Conservation (phyloP, 2,329 filamentous ascomycete genomes). For the Epichloe glyceriae region DNA sequence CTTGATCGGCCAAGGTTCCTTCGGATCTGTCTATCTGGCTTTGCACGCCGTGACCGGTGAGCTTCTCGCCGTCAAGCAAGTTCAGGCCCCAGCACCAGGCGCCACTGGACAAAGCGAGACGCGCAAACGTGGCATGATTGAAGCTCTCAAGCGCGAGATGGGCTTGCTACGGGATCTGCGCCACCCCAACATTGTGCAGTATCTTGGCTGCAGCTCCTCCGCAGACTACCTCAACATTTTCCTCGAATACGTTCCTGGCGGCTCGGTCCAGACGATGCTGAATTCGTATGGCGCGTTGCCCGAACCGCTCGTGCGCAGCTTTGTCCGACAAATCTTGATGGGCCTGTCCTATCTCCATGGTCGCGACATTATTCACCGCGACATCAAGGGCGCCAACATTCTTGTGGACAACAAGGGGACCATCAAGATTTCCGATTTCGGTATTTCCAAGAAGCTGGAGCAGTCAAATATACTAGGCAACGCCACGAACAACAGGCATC, state of each 20-base stretch:
- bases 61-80: conserved; percentile 96
- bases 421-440: conserved; percentile 98
- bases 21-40: conserved; percentile 89
- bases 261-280: conserved; percentile 95
- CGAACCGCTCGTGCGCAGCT: conserved; percentile 88
- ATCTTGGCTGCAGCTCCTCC: conserved; percentile 87
- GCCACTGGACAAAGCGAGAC: conserved; percentile 71
- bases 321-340: conserved; percentile 87
- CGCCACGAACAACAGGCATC: conserved; percentile 53
- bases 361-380: conserved; percentile 91
- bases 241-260: conserved; percentile 95
- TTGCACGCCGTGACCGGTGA: conserved; percentile 93
- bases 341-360: conserved; percentile 89
- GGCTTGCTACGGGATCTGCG: conserved; percentile 84
- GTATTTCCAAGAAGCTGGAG: conserved; percentile 95
- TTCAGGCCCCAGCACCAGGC: conserved; percentile 72
- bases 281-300: conserved; percentile 94
- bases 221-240: conserved; percentile 96
- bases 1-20: conserved; percentile 91
- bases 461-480: conserved; percentile 69
- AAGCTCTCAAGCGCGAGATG: conserved; percentile 93
- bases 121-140: conserved; percentile 96
- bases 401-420: conserved; percentile 97
- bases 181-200: conserved; percentile 95
- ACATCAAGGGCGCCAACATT: conserved; percentile 98